Evolutionary conservation across 768 basidiomycete species (phyloP), one percentile per base, ranked within the genome.

Genomic region (Collybiopsis confluens): DNA sequence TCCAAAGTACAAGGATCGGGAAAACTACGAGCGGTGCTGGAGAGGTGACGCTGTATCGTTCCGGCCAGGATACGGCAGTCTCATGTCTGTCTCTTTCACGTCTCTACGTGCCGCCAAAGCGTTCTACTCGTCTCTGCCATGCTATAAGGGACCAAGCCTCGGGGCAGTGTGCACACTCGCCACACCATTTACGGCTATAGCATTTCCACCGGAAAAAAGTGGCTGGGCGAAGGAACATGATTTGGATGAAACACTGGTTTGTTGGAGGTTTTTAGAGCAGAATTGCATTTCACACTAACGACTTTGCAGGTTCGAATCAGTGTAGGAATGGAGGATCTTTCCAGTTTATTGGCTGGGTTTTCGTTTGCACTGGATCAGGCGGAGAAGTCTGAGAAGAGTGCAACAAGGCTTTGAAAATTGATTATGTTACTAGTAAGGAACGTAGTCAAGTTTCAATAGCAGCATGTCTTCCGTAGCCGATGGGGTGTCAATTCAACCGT

Each of bases 131-230:
- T 71, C 81, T 0, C 74, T 98, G 36, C 76, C 79, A 8, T 93
- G 85, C 67, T 79, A 80, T 59, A 98, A 98, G 66, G 96, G 96
- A 2, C 96, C 96, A 0, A 86, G 85, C 63, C 77, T 92, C 7
- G 96, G 96, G 2, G 97, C 96, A 20, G 96, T 92, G 75, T 97
- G 97, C 67, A 97, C 96, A 1, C 77, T 98, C 24, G 92, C 93
- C 28, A 94, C 85, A 59, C 96, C 95, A 27, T 98, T 92, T 65
- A 90, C 92, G 13, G 83, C 98, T 54, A 75, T 98, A 24, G 96
- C 91, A 98, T 68, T 98, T 83, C 59, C 63, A 70, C 1, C 40
- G 5, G 40, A 42, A n/a, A 96, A 98, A 68, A 72, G 95, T 58
- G 90, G 88, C 28, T 98, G 96, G 96, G 96, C 94, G 16, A 85